Percentiles rank a stretch among this genome's conserved stretches.
phyloP scores from a whole-genome alignment of 148 eudicot species.

The Silene conica region DNA sequence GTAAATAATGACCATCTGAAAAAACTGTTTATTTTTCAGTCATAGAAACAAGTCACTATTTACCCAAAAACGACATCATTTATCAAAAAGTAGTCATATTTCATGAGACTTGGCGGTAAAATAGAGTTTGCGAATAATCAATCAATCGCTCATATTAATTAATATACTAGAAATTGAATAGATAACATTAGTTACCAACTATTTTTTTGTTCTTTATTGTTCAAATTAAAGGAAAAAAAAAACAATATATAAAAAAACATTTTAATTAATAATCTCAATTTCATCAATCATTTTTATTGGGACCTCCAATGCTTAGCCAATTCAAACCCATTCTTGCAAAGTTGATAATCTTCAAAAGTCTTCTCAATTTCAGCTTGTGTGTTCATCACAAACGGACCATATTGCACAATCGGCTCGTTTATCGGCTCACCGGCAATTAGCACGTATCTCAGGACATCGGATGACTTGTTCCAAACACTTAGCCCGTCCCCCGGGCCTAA shows the following conservation, averaged over 20 bases:
- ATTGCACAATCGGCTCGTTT: slow-evolving; percentile 81
- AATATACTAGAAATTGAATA: neutral
- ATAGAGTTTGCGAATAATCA: too few species aligned
- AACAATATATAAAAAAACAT: neutral
- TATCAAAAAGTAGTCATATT: too few species aligned
- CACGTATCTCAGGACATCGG: slow-evolving; percentile 49
- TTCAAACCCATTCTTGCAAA: slow-evolving; percentile 79
- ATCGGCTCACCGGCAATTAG: slow-evolving; percentile 78
- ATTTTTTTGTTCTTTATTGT: neutral
- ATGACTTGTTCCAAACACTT: slow-evolving; percentile 62
- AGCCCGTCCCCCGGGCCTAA: slow-evolving; percentile 82
- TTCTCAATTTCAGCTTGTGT: slow-evolving; percentile 78
- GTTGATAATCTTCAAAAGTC: slow-evolving; percentile 72
- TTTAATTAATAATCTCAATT: neutral
- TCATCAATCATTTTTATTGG: slow-evolving; percentile 25
- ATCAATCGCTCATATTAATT: neutral
- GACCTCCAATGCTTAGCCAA: slow-evolving; percentile 74
- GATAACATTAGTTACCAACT: neutral
- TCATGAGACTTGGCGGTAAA: too few species aligned
- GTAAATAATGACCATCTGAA: too few species aligned
- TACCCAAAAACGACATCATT: too few species aligned
- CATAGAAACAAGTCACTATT: too few species aligned
- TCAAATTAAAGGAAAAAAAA: slow-evolving; percentile 1
- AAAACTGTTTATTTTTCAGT: too few species aligned
- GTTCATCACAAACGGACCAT: slow-evolving; percentile 99